Conservation (phyloP, 371 early-diverging fungal species). For the Rhizopus microsporus region DNA sequence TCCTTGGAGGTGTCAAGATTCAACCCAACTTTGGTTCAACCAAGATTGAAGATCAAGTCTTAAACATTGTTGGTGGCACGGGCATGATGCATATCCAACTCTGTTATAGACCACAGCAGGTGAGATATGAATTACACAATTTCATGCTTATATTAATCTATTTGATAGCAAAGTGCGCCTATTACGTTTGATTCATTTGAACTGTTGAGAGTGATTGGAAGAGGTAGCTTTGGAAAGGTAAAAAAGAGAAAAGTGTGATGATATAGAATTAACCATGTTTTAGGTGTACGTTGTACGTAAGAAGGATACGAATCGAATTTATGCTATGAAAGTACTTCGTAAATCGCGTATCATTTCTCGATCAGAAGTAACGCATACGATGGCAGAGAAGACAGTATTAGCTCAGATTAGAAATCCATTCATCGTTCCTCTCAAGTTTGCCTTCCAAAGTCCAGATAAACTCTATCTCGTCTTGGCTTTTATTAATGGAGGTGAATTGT, state of each 20-base stretch:
- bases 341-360: constrained; percentile 94
- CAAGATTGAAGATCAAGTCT: constrained; percentile 36
- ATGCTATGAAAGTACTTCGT: constrained; percentile 96
- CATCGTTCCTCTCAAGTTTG: constrained; percentile 84
- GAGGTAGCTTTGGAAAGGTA: constrained; percentile 96
- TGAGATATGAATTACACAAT: constrained; percentile 17
- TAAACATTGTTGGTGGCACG: constrained; percentile 50
- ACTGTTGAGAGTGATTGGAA: constrained; percentile 93
- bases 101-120: constrained; percentile 69
- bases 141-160: too few relatives aligned
- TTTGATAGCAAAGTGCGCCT: not conserved
- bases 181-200: constrained; percentile 86
- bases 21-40: constrained; percentile 66
- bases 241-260: not conserved
- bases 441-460: constrained; percentile 87
- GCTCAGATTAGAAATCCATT: constrained; percentile 86
- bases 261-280: not conserved
- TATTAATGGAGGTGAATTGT: constrained; percentile 94
- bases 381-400: constrained; percentile 90
- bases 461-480: constrained; percentile 91
- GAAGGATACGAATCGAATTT: constrained; percentile 90
- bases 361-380: constrained; percentile 84
- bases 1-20: constrained; percentile 69
- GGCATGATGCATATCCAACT: constrained; percentile 70
- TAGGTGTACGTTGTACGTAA: constrained; percentile 94